Conservation (phyloP, 169 alveolate species). For the Eimeria mitis region DNA sequence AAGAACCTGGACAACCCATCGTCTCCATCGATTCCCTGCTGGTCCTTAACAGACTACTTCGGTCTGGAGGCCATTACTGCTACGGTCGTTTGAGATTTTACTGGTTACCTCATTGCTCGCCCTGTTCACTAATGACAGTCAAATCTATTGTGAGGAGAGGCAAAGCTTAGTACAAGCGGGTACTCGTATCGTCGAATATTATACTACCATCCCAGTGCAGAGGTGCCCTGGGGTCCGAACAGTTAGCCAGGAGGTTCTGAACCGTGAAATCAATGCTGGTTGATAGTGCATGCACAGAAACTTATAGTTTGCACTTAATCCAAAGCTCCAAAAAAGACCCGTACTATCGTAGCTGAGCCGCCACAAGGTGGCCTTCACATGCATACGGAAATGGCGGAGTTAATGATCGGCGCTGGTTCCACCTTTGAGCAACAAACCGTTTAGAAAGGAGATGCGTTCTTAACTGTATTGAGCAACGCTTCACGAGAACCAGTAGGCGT, state of each 20-base stretch:
- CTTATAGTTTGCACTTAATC: too few relatives aligned
- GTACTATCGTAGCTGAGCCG: too few relatives aligned
- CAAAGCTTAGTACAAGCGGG: not conserved
- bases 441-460: not conserved
- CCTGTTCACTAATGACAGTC: not conserved
- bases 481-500: not conserved
- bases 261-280: too few relatives aligned
- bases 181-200: too few relatives aligned
- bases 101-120: not conserved
- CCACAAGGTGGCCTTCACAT: not conserved
- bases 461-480: not conserved
- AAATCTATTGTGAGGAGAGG: not conserved
- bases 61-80: not conserved
- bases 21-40: not conserved
- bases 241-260: too few relatives aligned
- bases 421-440: not conserved
- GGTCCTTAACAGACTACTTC: not conserved
- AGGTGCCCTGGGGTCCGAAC: too few relatives aligned
- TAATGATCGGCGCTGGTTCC: not conserved
- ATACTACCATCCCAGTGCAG: too few relatives aligned
- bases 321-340: not conserved
- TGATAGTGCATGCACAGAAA: too few relatives aligned
- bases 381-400: not conserved
- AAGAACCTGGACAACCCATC: not conserved
- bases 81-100: not conserved